Base-by-base conservation (phyloP, 2,329 filamentous ascomycete genomes). In the Penicillium sp. region DNA sequence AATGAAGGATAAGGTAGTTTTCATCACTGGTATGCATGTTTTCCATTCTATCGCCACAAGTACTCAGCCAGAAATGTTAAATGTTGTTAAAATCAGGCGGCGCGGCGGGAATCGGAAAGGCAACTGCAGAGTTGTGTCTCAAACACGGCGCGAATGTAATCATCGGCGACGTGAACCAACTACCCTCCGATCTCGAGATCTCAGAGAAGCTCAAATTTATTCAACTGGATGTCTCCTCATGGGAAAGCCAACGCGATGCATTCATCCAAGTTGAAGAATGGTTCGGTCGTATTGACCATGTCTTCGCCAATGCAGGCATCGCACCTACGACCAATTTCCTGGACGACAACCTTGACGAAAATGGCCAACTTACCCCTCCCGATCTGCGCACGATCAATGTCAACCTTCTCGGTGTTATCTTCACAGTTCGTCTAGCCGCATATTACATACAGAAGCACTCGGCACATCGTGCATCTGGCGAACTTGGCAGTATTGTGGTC, bases 91-190 rank as follows among this genome's bases (percentile, higher is more conserved):
- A 23, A 48, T 1, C 54, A 80, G 84, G 84, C 49, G 82, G 82
- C 56, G 83, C 82, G 0, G 85, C 83, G 2, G 85, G 85, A 17
- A 87, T 87, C 53, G 84, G 85, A 33, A 77, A 85, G 15, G 82
- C 82, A 54, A 85, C 84, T 1, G 77, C 80, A 8, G 69, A 79
- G 9, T 73, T 82, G 2, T 78, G 86, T 15, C 73, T 86, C 8
- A 72, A 77, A 0, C 69, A 80, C 0, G 84, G 83, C 21, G 84
- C 83, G 29, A 78, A 75, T 17, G 84, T 87, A 19, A 77, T 86
- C 58, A 80, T 78, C 27, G 81, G 76, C 37, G 85, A 88, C 64
- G 59, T 86, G 42, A 79, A 81, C 40, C 42, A 69, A 6, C 71
- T 79, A 2, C 72, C 77, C 0, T 69, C 75, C 0, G 59, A 61